Conservation (phyloP, 495 filamentous ascomycete species). For the Aspergillus avenaceus region DNA sequence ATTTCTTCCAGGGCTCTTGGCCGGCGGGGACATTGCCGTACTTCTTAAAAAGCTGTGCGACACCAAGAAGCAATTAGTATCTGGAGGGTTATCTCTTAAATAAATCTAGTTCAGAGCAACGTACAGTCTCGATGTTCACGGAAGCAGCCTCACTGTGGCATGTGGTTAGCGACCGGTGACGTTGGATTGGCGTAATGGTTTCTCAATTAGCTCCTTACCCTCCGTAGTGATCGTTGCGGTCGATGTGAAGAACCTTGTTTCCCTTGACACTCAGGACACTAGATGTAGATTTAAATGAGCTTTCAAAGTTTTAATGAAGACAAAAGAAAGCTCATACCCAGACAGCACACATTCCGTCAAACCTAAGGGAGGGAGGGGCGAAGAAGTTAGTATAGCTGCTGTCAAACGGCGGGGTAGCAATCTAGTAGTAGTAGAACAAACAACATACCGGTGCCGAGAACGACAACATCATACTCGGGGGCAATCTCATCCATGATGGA, state of each 20-base stretch:
- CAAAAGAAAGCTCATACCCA: slow-evolving; percentile 56
- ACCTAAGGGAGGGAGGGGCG: slow-evolving; percentile 47
- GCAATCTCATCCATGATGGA: slow-evolving; percentile 89
- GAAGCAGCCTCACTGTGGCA: slow-evolving; percentile 77
- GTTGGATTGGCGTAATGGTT: slow-evolving; percentile 24
- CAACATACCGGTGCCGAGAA: slow-evolving; percentile 85
- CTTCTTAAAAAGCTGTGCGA: slow-evolving; percentile 80
- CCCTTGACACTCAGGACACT: slow-evolving; percentile 98
- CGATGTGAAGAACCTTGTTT: slow-evolving; percentile 98
- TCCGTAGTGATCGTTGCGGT: slow-evolving; percentile 98
- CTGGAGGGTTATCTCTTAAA: slow-evolving; percentile 10
- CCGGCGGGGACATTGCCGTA: slow-evolving; percentile 77
- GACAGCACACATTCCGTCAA: slow-evolving; percentile 98
- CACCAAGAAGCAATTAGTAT: neutral
- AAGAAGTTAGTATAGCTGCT: slow-evolving; percentile 28
- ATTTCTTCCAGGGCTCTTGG: slow-evolving; percentile 96
- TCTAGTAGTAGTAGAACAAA: slow-evolving; percentile 12
- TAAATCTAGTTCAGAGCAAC: slow-evolving; percentile 12
- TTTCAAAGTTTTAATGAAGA: neutral
- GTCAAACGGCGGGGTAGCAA: slow-evolving; percentile 39
- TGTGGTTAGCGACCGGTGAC: slow-evolving; percentile 22
- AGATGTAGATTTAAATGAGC: slow-evolving; percentile 4
- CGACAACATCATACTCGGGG: slow-evolving; percentile 95
- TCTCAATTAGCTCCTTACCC: no score
- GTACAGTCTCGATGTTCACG: slow-evolving; percentile 87